Conservation (phyloP, 345 rosid species). For the Brassica carinata region DNA sequence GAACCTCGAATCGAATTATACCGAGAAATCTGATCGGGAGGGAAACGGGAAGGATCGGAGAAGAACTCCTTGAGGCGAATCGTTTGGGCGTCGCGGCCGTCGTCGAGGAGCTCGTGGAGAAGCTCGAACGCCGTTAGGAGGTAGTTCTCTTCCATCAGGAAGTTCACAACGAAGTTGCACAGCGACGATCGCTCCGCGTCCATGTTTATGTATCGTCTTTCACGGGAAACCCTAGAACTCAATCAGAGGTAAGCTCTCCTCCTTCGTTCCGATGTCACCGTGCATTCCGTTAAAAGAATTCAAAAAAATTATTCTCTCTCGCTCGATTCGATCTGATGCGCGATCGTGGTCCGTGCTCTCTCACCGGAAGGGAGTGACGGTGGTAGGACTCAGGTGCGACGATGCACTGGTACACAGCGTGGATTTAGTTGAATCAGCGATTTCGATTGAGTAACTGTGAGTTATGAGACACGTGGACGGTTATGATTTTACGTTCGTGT, state of each 20-base stretch:
- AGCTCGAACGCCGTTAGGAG: constrained; percentile 90
- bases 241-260: constrained; percentile 32
- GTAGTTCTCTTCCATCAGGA: constrained; percentile 93
- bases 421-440: constrained; percentile 11
- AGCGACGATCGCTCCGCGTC: constrained; percentile 94
- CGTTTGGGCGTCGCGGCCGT: constrained; percentile 92
- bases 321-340: constrained; percentile 19
- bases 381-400: constrained; percentile 30
- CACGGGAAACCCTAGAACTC: constrained; percentile 23
- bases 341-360: constrained; percentile 33
- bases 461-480: constrained; percentile 23
- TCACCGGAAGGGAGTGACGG: constrained; percentile 38
- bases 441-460: neutral
- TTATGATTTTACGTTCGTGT: neutral
- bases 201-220: constrained; percentile 45
- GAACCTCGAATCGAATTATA: constrained; percentile 82
- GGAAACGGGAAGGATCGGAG: constrained; percentile 82
- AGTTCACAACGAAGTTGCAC: constrained; percentile 96
- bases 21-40: constrained; percentile 95
- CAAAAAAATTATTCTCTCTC: neutral
- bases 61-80: constrained; percentile 92
- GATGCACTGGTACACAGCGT: constrained; percentile 1
- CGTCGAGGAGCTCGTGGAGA: constrained; percentile 94
- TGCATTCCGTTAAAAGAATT: constrained; percentile 9
- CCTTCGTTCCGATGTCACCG: constrained; percentile 20